Conservation (phyloP, 2,329 filamentous ascomycete species). For the Aspergillus brasiliensis region DNA sequence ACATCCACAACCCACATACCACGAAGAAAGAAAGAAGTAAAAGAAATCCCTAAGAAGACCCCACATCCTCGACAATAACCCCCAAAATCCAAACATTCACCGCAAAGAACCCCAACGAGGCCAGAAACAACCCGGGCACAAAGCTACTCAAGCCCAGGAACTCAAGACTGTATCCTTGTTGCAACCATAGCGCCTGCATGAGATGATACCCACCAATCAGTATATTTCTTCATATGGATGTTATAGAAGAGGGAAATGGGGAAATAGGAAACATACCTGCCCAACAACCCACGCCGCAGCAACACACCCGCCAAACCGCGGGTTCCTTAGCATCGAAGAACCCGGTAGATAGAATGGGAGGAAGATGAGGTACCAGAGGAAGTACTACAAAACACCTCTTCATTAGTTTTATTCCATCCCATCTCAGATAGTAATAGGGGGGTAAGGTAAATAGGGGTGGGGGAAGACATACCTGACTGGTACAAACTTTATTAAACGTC, state of each 20-base stretch:
- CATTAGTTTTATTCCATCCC: not conserved
- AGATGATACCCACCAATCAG: no score
- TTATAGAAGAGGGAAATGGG: not conserved
- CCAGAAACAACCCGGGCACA: conserved; percentile 76
- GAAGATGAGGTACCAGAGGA: conserved; percentile 96
- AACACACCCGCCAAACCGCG: conserved; percentile 64
- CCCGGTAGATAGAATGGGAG: conserved; percentile 84
- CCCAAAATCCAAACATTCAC: conserved; percentile 88
- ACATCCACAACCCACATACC: no score
- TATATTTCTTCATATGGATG: conserved; percentile 37
- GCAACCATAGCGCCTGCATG: conserved; percentile 69
- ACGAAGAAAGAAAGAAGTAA: no score
- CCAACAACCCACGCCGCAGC: conserved; percentile 72
- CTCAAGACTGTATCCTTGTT: conserved; percentile 73
- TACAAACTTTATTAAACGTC: conserved; percentile 98
- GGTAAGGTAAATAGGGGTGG: not conserved
- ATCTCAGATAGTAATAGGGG: not conserved
- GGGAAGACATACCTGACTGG: conserved; percentile 74
- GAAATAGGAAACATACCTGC: conserved; percentile 55
- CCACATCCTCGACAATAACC: conserved; percentile 71
- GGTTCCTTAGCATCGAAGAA: conserved; percentile 69
- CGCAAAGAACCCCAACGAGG: conserved; percentile 76
- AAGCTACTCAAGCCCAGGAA: conserved; percentile 83
- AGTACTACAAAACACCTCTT: conserved; percentile 82
- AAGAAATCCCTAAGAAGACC: conserved; percentile 8